Evolutionary conservation across 805 yeast species (phyloP).

Genomic region (Barnettozyma salicaria): DNA sequence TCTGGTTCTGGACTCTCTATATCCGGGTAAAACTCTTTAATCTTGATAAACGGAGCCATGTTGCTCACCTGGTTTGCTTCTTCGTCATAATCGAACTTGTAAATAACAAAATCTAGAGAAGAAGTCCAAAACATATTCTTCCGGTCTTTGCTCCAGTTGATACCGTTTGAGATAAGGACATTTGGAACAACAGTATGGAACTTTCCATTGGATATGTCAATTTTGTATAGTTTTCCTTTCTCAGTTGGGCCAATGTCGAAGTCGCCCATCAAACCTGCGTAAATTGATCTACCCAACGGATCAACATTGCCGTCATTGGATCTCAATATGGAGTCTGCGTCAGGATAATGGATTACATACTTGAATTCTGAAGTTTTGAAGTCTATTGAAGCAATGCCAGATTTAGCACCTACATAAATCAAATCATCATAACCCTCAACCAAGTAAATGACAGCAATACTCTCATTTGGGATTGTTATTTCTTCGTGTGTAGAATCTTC

Average conservation of each 20-base stretch:
- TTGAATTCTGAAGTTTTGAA: constrained; percentile 36
- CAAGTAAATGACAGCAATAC: constrained; percentile 69
- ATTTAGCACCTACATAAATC: constrained; percentile 54
- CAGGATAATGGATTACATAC: constrained; percentile 33
- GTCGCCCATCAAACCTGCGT: constrained; percentile 77
- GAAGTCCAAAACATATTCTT: constrained; percentile 48
- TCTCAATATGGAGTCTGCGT: constrained; percentile 35
- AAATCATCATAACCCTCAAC: constrained; percentile 41
- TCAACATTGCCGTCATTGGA: constrained; percentile 84
- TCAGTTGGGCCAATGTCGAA: constrained; percentile 33
- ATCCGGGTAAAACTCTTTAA: constrained; percentile 24
- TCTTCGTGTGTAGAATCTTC: constrained; percentile 33
- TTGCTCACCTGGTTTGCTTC: constrained; percentile 33
- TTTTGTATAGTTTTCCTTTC: constrained; percentile 51
- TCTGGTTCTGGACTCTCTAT: constrained; percentile 62
- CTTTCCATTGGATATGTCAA: constrained; percentile 29
- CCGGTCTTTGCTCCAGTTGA: constrained; percentile 44
- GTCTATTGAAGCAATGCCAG: constrained; percentile 56
- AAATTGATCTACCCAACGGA: constrained; percentile 60
- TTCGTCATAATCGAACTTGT: constrained; percentile 40
- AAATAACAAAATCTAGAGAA: constrained; percentile 41
- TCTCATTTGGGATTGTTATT: constrained; percentile 34
- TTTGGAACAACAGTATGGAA: constrained; percentile 32
- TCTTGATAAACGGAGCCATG: constrained; percentile 34
- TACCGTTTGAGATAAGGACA: constrained; percentile 58